phyloP scores from a whole-genome alignment of 192 early-diverging fungal species.

The Funneliformis geosporum region DNA sequence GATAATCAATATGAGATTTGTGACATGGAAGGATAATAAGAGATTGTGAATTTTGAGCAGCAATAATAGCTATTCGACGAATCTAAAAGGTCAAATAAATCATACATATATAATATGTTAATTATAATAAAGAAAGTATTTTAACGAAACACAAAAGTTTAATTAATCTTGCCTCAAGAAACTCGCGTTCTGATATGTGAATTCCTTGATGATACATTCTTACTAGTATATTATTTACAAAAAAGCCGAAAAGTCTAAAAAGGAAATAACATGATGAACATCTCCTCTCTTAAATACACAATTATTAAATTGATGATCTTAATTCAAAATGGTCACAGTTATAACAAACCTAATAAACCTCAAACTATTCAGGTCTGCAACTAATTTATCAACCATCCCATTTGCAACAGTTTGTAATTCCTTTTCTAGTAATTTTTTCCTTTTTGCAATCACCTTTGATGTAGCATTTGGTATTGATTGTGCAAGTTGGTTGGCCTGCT shows the following conservation, averaged over 20 bases:
- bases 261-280: conserved; percentile 5
- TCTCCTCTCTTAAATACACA: background rate
- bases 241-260: conserved; percentile 67
- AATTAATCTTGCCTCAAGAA: conserved; percentile 59
- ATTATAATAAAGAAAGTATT: background rate
- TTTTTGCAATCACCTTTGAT: conserved; percentile 37
- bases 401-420: conserved; percentile 59
- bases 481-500: conserved; percentile 41
- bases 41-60: conserved; percentile 66
- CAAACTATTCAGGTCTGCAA: conserved; percentile 67
- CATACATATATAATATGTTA: background rate
- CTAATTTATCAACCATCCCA: conserved; percentile 54
- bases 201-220: conserved; percentile 87
- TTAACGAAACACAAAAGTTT: background rate
- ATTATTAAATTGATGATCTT: background rate
- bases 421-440: conserved; percentile 40
- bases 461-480: conserved; percentile 38
- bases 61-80: conserved; percentile 54
- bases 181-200: conserved; percentile 79
- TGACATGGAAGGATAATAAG: conserved; percentile 80
- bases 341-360: conserved; percentile 58
- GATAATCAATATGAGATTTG: conserved; percentile 86
- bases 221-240: conserved; percentile 71
- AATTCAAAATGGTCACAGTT: too few species aligned
- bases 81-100: conserved; percentile 40